phyloP scores from a whole-genome alignment of 257 asterid species.

The Parsonsia alboflavescens region DNA sequence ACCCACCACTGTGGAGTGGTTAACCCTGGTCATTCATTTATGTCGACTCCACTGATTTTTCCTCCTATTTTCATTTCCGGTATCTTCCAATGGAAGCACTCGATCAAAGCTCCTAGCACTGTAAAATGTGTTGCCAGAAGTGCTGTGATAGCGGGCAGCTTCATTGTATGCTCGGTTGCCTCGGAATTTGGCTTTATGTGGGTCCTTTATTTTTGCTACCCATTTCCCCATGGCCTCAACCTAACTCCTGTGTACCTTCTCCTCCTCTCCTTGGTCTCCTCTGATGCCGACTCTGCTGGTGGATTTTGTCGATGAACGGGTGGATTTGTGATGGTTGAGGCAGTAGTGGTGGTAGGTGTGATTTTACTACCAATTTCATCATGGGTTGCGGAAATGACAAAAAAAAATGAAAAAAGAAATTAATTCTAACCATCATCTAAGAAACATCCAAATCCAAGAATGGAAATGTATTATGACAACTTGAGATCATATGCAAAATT shows the following conservation, averaged over 20 bases:
- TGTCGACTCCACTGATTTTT: no score
- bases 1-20: no score
- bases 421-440: no score
- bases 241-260: constrained; percentile 80
- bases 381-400: constrained; percentile 24
- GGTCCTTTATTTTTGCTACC: constrained; percentile 95
- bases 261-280: constrained; percentile 52
- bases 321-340: constrained; percentile 12
- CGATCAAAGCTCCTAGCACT: no score
- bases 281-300: constrained; percentile 20
- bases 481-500: no score
- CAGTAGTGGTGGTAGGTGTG: constrained; percentile 21
- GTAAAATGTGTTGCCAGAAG: no score
- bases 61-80: no score
- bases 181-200: constrained; percentile 88
- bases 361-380: constrained; percentile 20
- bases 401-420: not conserved
- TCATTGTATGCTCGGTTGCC: constrained; percentile 79
- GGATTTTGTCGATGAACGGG: constrained; percentile 4
- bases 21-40: no score
- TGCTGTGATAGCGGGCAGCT: no score
- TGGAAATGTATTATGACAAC: not conserved
- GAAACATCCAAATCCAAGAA: not conserved
- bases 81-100: no score
- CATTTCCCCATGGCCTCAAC: constrained; percentile 93